Evolutionary conservation across 176 grass and related monocot species (phyloP).

Genomic region (Pharus latifolius): DNA sequence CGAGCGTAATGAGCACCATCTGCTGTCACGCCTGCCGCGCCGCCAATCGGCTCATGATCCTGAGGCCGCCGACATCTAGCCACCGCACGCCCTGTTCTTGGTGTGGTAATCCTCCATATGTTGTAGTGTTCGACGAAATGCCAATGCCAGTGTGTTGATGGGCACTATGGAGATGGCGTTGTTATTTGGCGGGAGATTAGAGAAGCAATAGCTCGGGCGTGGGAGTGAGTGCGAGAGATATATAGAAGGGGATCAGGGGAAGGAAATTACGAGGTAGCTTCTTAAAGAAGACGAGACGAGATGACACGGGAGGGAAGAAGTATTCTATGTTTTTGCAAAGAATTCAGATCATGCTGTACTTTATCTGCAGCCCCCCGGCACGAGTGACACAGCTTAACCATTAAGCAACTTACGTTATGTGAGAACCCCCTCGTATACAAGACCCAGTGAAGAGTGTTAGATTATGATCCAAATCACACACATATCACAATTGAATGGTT

Average conservation of each 20-base stretch:
- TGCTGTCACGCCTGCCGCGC: conserved; percentile 73
- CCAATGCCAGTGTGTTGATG: background rate
- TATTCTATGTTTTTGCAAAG: too few species aligned
- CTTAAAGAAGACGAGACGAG: too few species aligned
- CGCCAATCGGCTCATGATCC: conserved; percentile 62
- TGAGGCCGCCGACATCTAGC: conserved; percentile 42
- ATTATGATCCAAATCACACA: too few species aligned
- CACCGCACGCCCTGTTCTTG: conserved; percentile 5
- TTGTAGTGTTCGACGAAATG: background rate
- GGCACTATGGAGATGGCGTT: background rate
- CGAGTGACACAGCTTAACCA: too few species aligned
- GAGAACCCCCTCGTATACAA: too few species aligned
- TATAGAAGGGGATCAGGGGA: background rate
- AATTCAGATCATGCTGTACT: too few species aligned
- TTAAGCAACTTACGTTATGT: too few species aligned
- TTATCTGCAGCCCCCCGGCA: too few species aligned
- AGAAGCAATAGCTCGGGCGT: background rate
- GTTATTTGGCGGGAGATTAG: background rate
- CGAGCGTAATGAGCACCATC: conserved; percentile 62
- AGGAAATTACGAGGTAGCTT: conserved; percentile 10
- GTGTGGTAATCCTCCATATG: conserved; percentile 17
- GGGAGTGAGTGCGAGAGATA: background rate
- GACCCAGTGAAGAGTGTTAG: too few species aligned
- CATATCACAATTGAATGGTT: too few species aligned
- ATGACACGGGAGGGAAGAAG: too few species aligned